Percentiles rank a stretch among this genome's conserved stretches.
These are phyloP conservation scores for Pichia cabralensis DNA, from an alignment of 805 yeast species.

Conservation along the genomic window DNA sequence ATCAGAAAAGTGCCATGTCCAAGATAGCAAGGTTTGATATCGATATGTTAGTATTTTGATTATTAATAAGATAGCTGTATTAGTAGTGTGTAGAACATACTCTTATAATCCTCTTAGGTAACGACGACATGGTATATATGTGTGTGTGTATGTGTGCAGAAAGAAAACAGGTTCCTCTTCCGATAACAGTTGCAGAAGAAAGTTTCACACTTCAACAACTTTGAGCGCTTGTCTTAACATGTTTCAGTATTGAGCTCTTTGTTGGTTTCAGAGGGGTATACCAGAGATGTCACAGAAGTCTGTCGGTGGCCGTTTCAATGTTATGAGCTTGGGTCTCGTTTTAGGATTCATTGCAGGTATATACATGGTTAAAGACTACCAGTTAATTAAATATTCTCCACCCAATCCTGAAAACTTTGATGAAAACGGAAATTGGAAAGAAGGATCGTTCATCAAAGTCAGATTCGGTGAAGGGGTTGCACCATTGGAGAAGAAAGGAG, in stretches of 20 bases:
- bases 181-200: too few species aligned
- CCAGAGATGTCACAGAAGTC: conserved; percentile 15
- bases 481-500: conserved; percentile 29
- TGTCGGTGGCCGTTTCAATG: conserved; percentile 22
- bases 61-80: neutral
- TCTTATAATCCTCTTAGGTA: conserved; percentile 89
- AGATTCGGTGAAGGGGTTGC: conserved; percentile 26
- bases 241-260: too few species aligned
- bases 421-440: conserved; percentile 30
- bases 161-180: too few species aligned
- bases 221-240: too few species aligned
- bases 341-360: conserved; percentile 22
- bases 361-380: conserved; percentile 24
- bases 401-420: conserved; percentile 29
- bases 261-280: too few species aligned
- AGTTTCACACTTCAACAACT: too few species aligned
- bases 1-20: too few species aligned
- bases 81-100: conserved; percentile 28
- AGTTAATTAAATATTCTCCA: conserved; percentile 31
- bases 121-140: conserved; percentile 31
- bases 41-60: neutral
- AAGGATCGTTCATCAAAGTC: conserved; percentile 26
- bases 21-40: neutral
- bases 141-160: too few species aligned
- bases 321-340: conserved; percentile 17